Evolutionary conservation across 1,284 basidiomycete species (phyloP).

Genomic region (Ceratobasidium sp.): DNA sequence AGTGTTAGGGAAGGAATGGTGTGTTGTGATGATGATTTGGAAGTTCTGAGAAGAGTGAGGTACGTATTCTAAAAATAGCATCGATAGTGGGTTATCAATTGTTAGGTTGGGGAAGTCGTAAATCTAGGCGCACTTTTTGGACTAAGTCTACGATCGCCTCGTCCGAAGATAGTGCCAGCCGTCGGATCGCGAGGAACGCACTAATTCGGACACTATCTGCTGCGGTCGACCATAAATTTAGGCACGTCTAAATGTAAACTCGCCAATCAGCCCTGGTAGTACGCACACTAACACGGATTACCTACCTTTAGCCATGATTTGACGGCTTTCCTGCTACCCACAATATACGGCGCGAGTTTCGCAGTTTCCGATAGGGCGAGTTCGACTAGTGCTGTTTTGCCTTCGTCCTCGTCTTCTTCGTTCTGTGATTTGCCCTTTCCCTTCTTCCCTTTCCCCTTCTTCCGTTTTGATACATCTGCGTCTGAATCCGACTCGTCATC

Average conservation of each 20-base stretch:
- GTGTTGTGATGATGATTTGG: slow-evolving; percentile 86
- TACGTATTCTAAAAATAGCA: slow-evolving; percentile 96
- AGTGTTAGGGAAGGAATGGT: slow-evolving; percentile 94
- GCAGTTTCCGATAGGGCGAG: slow-evolving; percentile 85
- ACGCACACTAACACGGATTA: slow-evolving; percentile 36
- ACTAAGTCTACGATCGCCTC: slow-evolving; percentile 87
- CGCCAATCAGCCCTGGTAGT: no score
- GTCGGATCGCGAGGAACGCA: slow-evolving; percentile 89
- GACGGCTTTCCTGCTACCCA: slow-evolving; percentile 85
- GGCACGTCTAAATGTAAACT: slow-evolving; percentile 70
- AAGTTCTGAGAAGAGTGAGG: slow-evolving; percentile 84
- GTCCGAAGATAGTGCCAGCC: slow-evolving; percentile 84
- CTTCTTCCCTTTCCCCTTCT: slow-evolving; percentile 45
- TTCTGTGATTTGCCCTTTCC: slow-evolving; percentile 55
- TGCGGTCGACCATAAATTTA: slow-evolving; percentile 86
- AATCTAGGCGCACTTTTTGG: slow-evolving; percentile 75
- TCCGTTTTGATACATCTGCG: slow-evolving; percentile 48
- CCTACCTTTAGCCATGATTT: slow-evolving; percentile 87
- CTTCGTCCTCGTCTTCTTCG: slow-evolving; percentile 22
- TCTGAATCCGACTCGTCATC: slow-evolving; percentile 53
- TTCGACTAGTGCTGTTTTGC: slow-evolving; percentile 61
- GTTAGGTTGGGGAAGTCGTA: slow-evolving; percentile 32
- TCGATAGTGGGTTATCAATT: no score
- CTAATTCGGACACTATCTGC: slow-evolving; percentile 89
- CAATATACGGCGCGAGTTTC: slow-evolving; percentile 89